Conservation (phyloP, 441 rosid species). For the Aleurites moluccanus region DNA sequence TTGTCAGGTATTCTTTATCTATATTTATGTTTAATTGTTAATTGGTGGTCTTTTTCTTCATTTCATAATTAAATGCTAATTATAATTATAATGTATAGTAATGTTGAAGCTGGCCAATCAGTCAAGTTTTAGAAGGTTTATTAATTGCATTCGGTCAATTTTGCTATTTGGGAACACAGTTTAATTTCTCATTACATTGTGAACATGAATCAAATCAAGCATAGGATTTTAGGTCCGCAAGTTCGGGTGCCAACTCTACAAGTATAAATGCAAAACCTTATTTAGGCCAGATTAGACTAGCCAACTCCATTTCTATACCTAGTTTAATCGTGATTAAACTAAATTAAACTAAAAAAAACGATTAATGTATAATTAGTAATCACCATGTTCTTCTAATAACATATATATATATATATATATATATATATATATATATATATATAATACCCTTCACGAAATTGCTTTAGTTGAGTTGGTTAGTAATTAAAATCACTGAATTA, state of each 20-base stretch:
- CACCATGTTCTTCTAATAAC: background rate
- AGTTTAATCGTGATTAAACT: slow-evolving; percentile 9
- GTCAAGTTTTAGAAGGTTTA: background rate
- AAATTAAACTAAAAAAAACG: background rate
- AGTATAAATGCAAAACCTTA: slow-evolving; percentile 6
- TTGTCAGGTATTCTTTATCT: background rate
- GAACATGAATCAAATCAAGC: slow-evolving; percentile 12
- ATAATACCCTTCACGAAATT: slow-evolving; percentile 10
- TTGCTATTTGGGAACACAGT: background rate
- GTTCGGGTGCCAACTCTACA: slow-evolving; percentile 17
- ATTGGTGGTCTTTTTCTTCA: slow-evolving; percentile 1
- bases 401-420: too few relatives aligned
- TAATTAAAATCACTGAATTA: background rate
- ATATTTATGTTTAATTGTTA: too few relatives aligned
- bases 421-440: too few relatives aligned
- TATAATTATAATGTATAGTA: background rate
- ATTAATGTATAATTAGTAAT: slow-evolving; percentile 1
- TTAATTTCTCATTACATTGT: background rate
- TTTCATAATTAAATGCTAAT: slow-evolving; percentile 4
- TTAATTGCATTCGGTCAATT: background rate
- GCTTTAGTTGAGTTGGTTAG: background rate
- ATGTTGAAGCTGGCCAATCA: background rate
- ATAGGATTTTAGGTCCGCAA: background rate
- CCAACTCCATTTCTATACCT: slow-evolving; percentile 12
- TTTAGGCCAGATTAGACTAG: slow-evolving; percentile 17